These are phyloP conservation scores for Mortierella polycephala DNA, from an alignment of 371 early-diverging fungal genomes.

Conservation along the genomic window DNA sequence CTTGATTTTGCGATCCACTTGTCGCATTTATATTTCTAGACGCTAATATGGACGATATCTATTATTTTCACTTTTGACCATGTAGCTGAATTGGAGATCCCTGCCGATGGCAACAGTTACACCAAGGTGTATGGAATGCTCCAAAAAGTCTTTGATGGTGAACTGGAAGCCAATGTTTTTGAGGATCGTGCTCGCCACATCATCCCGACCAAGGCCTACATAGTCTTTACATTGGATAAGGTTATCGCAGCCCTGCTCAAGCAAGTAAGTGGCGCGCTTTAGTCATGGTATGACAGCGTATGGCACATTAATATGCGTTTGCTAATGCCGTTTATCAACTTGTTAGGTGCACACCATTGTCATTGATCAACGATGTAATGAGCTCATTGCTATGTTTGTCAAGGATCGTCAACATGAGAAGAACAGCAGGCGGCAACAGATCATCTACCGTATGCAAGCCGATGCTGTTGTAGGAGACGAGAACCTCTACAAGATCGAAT, in stretches of 20 bases:
- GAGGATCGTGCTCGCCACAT: constrained; percentile 92
- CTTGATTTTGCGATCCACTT: no score
- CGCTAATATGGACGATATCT: neutral
- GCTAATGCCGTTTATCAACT: neutral
- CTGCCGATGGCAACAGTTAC: constrained; percentile 73
- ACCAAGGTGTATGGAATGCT: constrained; percentile 78
- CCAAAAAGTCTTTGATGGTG: constrained; percentile 81
- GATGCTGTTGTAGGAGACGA: constrained; percentile 86
- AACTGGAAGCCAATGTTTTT: constrained; percentile 86
- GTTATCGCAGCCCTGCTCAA: constrained; percentile 80
- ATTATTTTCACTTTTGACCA: neutral
- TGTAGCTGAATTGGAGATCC: neutral
- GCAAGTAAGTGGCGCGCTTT: constrained; percentile 64
- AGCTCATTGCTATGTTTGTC: constrained; percentile 73
- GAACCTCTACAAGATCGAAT: constrained; percentile 86
- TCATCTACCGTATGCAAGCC: constrained; percentile 85
- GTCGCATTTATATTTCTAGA: neutral
- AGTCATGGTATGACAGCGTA: neutral
- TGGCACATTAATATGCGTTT: neutral
- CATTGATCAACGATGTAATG: constrained; percentile 63
- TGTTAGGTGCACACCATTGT: constrained; percentile 63
- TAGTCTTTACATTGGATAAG: constrained; percentile 90
- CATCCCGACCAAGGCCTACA: constrained; percentile 89
- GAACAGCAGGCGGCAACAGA: constrained; percentile 74
- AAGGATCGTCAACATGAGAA: constrained; percentile 61